Conservation (phyloP, 2,329 filamentous ascomycete genomes). For the Purpureocillium lavendulum region DNA sequence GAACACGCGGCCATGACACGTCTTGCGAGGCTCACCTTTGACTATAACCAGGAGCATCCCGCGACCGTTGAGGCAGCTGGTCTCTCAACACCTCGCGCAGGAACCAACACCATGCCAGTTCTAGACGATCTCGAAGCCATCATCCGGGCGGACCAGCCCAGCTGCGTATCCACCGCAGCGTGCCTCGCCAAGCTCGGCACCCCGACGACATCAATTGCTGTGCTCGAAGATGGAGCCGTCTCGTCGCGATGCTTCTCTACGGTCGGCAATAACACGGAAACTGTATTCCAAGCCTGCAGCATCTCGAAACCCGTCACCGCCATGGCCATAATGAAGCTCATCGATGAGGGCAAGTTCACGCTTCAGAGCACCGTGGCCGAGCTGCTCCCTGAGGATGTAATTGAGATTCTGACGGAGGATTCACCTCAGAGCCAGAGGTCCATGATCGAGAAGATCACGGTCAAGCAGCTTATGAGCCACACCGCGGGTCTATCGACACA, state of each 20-base stretch:
- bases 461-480: conserved; percentile 10
- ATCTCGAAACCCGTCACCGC: conserved; percentile 10
- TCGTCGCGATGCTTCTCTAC: conserved; percentile 9
- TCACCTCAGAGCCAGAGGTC: background rate
- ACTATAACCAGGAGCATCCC: too few relatives aligned
- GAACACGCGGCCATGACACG: too few relatives aligned
- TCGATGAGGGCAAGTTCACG: conserved; percentile 8
- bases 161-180: background rate
- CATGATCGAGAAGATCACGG: conserved; percentile 6
- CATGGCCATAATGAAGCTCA: conserved; percentile 5
- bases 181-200: conserved; percentile 6
- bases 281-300: conserved; percentile 11
- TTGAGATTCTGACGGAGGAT: conserved; percentile 4
- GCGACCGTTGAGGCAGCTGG: too few relatives aligned
- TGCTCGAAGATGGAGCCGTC: conserved; percentile 9
- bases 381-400: conserved; percentile 4
- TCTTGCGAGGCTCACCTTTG: too few relatives aligned
- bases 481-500: conserved; percentile 8
- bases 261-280: conserved; percentile 6
- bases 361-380: conserved; percentile 5
- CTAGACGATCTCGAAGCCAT: background rate
- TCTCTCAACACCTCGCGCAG: too few relatives aligned
- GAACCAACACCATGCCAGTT: background rate
- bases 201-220: conserved; percentile 7
- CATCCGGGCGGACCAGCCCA: background rate